Evolutionary conservation across 345 rosid genomes (phyloP), one percentile per base, ranked within the genome.

Genomic region (Stellera chamaejasme): DNA sequence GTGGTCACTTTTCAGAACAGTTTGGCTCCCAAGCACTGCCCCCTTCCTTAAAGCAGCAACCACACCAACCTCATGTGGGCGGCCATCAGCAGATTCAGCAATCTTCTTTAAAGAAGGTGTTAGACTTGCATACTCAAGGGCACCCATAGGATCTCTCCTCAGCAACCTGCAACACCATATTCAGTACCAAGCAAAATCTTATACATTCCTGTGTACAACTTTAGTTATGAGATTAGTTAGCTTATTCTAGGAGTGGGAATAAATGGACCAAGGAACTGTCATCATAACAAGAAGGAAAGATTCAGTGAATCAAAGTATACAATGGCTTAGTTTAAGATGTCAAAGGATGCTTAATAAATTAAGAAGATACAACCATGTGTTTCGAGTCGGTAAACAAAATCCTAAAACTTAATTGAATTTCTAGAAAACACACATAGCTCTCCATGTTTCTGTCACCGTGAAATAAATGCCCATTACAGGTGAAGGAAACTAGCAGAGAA

Each of bases 71-170:
- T 93, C 96, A 68, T 60, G 75, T 74, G 97, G 97, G 28, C 91
- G 91, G 64, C 89, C 91, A 53, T 86, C 95, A 32, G 86, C 76
- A 63, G 91, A 82, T 70, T 81, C 95, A 53, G 79, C 86, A 55
- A 82, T 74, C 80, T 79, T 86, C 84, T 64, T 74, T 57, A 77
- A 64, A 69, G 95, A 79, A 14, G 96, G 96, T 70, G 82, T 82
- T 61, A 66, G 57, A 73, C 66, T 71, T 14, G 82, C 75, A 84
- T 86, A 82, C 48, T 87, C 94, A 67, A 93, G 90, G 25, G 99
- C 97, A 70, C 97, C 99, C 99, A 88, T 88, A 27, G 99, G 99
- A 75, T 93, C 84, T 77, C 99, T 84, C 69, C 99, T 73, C 25
- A 93, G 91, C 80, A 93, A 82, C 72, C 97, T 93, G 77, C 64